Evolutionary conservation across 208 protist genomes (phyloP).

Genomic region (Trypanosoma cruzi): DNA sequence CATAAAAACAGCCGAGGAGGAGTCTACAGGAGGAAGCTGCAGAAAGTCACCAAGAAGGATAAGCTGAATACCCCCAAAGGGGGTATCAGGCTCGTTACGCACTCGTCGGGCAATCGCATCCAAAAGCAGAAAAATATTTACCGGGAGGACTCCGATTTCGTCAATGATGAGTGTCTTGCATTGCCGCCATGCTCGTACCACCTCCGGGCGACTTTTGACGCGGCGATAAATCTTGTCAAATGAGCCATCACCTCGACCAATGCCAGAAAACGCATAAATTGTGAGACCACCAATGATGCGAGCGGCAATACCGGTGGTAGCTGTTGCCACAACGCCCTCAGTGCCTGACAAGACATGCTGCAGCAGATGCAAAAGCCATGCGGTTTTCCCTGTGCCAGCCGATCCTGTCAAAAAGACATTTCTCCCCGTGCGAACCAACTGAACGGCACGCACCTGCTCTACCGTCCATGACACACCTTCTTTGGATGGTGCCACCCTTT

Average conservation of each 20-base stretch:
- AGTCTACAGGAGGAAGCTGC: slow-evolving; percentile 43
- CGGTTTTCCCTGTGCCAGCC: slow-evolving; percentile 85
- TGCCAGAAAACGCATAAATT: slow-evolving; percentile 49
- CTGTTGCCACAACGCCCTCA: slow-evolving; percentile 29
- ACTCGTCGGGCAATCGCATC: slow-evolving; percentile 36
- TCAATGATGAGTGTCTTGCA: slow-evolving; percentile 53
- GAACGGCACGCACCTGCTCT: slow-evolving; percentile 50
- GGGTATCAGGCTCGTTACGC: slow-evolving; percentile 24
- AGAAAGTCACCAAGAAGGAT: slow-evolving; percentile 56
- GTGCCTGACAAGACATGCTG: slow-evolving; percentile 32
- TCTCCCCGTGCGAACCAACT: slow-evolving; percentile 41
- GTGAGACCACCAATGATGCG: slow-evolving; percentile 39
- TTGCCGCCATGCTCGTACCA: slow-evolving; percentile 29
- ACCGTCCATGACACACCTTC: slow-evolving; percentile 31
- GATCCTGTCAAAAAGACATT: slow-evolving; percentile 82
- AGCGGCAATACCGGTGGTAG: slow-evolving; percentile 43
- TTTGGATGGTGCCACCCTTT: background rate
- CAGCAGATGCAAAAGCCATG: slow-evolving; percentile 62
- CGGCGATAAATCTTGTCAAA: slow-evolving; percentile 24
- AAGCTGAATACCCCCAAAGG: slow-evolving; percentile 59
- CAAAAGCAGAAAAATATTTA: slow-evolving; percentile 29
- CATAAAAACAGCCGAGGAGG: background rate
- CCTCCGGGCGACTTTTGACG: slow-evolving; percentile 26
- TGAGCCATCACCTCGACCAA: slow-evolving; percentile 35
- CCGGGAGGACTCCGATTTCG: slow-evolving; percentile 39